Percentiles rank a stretch among this genome's conserved stretches.
phyloP scores from a whole-genome alignment of 495 filamentous ascomycete species.

The Aspergillus affinis region DNA sequence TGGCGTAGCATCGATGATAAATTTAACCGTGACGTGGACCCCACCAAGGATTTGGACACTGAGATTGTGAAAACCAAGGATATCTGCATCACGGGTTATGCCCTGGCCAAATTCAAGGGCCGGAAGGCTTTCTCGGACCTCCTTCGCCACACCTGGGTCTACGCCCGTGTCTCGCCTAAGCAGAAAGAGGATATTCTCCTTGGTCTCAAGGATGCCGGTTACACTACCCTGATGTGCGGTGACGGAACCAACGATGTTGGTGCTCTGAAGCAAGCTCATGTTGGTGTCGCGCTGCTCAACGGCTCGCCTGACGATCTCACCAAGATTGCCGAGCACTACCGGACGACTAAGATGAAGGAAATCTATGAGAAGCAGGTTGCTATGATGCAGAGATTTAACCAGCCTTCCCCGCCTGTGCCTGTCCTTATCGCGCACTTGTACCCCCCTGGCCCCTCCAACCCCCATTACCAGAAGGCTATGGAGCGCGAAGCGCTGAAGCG shows the following conservation, averaged over 20 bases:
- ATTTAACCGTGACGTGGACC: constrained; percentile 82
- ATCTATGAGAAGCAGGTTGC: constrained; percentile 93
- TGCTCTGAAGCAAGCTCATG: constrained; percentile 96
- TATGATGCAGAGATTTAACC: constrained; percentile 92
- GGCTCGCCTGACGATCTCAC: constrained; percentile 88
- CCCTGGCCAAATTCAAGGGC: constrained; percentile 83
- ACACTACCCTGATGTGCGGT: constrained; percentile 98
- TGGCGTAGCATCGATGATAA: constrained; percentile 97
- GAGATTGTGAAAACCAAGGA: constrained; percentile 86
- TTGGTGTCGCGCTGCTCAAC: constrained; percentile 94
- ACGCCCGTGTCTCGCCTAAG: constrained; percentile 95
- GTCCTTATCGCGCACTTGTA: constrained; percentile 90
- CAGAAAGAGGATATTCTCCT: constrained; percentile 99
- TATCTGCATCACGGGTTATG: constrained; percentile 94
- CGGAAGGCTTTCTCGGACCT: constrained; percentile 70
- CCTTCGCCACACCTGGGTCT: constrained; percentile 92
- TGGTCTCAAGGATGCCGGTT: constrained; percentile 92
- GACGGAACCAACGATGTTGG: constrained; percentile 99
- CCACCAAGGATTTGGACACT: constrained; percentile 73
- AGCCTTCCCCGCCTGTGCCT: constrained; percentile 86
- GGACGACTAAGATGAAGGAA: constrained; percentile 96
- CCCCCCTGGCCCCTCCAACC: constrained; percentile 86
- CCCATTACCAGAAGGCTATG: constrained; percentile 93
- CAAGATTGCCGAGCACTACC: constrained; percentile 87
- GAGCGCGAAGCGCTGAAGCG: constrained; percentile 77